Base-by-base conservation (phyloP, 345 rosid genomes). In the Citrus unshiu region DNA sequence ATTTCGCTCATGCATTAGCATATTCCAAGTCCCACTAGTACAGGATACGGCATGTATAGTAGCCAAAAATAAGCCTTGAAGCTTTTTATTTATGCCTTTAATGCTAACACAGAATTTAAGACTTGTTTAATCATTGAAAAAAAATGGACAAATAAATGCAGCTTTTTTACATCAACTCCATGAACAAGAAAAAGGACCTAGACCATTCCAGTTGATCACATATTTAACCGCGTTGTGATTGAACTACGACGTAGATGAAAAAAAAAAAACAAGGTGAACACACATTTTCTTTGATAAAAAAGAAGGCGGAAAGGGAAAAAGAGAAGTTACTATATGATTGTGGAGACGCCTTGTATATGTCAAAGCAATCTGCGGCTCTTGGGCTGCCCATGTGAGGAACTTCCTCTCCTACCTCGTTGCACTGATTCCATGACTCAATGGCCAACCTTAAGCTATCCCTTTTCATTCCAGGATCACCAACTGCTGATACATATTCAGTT, bases 361-460 rank as follows among this genome's bases (percentile, higher is more conserved):
- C 97, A 76, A 91, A 93, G 85, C 94, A 93, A 83, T 93, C 95
- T 56, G 95, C 95, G 77, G 88, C 91, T 86, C 93, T 83, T 43
- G 93, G 93, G 78, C 91, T 91, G 72, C 94, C 94, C 93, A 89
- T 89, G 69, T 81, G 70, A 60, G 79, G 88, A 84, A 73, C 87
- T 82, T 91, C 89, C 65, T 88, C 86, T 10, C 94, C 94, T 34
- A 89, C 92, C 80, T 91, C 94, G 72, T 89, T 91, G 85, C 94
- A 91, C 70, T 89, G 93, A 72, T 91, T 91, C 93, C 93, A 89
- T 34, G 93, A 81, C 83, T 91, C 94, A 68, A 89, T 85, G 12
- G 90, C 93, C 72, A 91, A 70, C 74, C 93, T 85, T 29, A 89
- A 71, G 68, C 81, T 78, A 81, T 88, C 89, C 21, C 85, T 91